phyloP scores from a whole-genome alignment of 2,329 filamentous ascomycete genomes.

The Penicillium hesseltinei region DNA sequence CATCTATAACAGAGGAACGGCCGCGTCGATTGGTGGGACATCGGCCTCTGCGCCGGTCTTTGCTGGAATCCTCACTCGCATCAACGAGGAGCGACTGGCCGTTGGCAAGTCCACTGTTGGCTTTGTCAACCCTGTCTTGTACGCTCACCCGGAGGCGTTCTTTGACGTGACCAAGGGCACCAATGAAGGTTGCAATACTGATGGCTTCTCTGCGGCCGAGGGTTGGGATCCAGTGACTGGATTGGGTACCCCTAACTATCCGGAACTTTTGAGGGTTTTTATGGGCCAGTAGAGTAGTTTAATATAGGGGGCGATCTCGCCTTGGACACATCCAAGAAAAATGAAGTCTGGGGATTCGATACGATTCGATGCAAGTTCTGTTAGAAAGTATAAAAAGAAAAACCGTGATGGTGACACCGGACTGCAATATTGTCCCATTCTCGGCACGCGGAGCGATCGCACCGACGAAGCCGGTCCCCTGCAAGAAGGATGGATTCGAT shows the following conservation, averaged over 20 bases:
- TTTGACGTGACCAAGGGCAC: constrained; percentile 32
- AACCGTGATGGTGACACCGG: not conserved
- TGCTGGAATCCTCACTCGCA: constrained; percentile 54
- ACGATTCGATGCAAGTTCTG: not conserved
- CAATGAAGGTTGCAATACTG: constrained; percentile 32
- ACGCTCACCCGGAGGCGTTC: constrained; percentile 32
- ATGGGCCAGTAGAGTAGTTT: constrained; percentile 19
- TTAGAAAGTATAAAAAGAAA: not conserved
- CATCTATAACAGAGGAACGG: constrained; percentile 26
- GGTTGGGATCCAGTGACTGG: constrained; percentile 39
- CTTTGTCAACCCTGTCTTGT: constrained; percentile 51
- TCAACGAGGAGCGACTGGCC: constrained; percentile 55
- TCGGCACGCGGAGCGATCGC: not conserved
- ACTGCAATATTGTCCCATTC: not conserved
- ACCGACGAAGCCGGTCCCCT: not conserved
- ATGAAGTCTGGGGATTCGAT: not conserved
- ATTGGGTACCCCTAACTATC: constrained; percentile 36
- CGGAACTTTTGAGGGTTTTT: constrained; percentile 33
- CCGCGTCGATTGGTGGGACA: constrained; percentile 30
- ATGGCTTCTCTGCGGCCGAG: constrained; percentile 27
- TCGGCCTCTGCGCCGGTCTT: constrained; percentile 55
- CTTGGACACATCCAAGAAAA: not conserved
- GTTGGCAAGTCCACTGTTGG: constrained; percentile 52
- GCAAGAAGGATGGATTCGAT: too few relatives aligned
- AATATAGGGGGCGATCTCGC: not conserved